These are phyloP conservation scores for Colletotrichum eremochloae DNA, from an alignment of 2,329 filamentous ascomycete genomes.

Conservation along the genomic window DNA sequence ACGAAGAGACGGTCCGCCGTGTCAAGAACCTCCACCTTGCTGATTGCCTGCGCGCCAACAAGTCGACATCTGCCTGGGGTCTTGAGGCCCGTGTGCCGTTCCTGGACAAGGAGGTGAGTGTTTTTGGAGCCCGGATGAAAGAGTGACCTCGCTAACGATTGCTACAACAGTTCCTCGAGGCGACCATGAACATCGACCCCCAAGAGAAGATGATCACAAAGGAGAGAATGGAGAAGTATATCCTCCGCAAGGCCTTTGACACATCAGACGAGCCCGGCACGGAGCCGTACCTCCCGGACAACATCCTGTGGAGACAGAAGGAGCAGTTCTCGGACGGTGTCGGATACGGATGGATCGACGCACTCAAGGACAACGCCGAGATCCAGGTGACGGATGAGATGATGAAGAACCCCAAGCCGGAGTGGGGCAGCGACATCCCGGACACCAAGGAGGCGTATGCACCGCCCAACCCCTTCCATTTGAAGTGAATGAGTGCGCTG, in stretches of 20 bases:
- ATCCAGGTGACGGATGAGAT: conserved; percentile 93
- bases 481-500: conserved; percentile 43
- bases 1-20: conserved; percentile 92
- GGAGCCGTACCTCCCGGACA: conserved; percentile 91
- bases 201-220: conserved; percentile 95
- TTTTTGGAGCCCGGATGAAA: neutral
- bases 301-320: conserved; percentile 98
- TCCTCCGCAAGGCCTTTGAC: conserved; percentile 97
- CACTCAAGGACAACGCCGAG: conserved; percentile 94
- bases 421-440: conserved; percentile 94
- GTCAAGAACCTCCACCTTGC: conserved; percentile 96
- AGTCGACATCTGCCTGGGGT: conserved; percentile 98
- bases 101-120: conserved; percentile 85
- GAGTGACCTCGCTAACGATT: neutral
- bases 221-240: conserved; percentile 95
- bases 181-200: conserved; percentile 93
- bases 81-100: conserved; percentile 98
- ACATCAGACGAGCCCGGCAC: conserved; percentile 85
- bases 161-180: conserved; percentile 82
- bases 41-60: conserved; percentile 99
- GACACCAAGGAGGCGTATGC: conserved; percentile 93
- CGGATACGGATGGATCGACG: conserved; percentile 99
- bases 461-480: conserved; percentile 7
- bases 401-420: conserved; percentile 97
- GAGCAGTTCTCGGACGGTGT: conserved; percentile 99